Evolutionary conservation across 2,329 filamentous ascomycete genomes (phyloP).

Genomic region (Botrytis deweyae): DNA sequence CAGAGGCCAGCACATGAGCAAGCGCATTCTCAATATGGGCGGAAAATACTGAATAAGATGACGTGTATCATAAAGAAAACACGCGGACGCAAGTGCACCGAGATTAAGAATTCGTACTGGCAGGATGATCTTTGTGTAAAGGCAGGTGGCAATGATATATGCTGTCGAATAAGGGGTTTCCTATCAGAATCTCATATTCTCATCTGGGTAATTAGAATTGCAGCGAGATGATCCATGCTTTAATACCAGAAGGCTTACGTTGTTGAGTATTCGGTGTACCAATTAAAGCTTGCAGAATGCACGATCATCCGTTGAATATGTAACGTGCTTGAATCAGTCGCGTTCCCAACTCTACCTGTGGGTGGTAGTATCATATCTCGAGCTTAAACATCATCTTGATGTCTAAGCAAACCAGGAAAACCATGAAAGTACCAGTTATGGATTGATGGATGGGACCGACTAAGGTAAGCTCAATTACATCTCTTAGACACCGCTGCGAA

Average conservation of each 20-base stretch:
- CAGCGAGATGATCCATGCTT: neutral
- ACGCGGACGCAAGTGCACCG: neutral
- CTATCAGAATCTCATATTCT: neutral
- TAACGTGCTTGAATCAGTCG: neutral
- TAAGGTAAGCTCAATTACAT: neutral
- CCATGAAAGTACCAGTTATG: neutral
- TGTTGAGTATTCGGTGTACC: neutral
- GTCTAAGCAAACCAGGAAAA: neutral
- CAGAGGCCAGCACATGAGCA: neutral
- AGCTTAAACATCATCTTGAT: neutral
- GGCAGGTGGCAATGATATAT: neutral
- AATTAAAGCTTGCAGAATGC: neutral
- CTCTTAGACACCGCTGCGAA: neutral
- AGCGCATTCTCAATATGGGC: neutral
- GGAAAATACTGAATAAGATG: neutral
- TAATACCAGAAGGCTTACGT: neutral
- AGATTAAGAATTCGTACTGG: neutral
- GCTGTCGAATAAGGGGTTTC: neutral
- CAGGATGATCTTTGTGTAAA: neutral
- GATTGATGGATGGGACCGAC: neutral
- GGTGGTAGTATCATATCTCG: neutral
- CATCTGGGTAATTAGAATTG: neutral
- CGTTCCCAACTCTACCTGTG: accelerated
- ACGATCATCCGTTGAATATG: neutral
- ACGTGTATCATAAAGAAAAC: neutral